Conservation (phyloP, 2,329 filamentous ascomycete species). For the Ampelomyces quisqualis region DNA sequence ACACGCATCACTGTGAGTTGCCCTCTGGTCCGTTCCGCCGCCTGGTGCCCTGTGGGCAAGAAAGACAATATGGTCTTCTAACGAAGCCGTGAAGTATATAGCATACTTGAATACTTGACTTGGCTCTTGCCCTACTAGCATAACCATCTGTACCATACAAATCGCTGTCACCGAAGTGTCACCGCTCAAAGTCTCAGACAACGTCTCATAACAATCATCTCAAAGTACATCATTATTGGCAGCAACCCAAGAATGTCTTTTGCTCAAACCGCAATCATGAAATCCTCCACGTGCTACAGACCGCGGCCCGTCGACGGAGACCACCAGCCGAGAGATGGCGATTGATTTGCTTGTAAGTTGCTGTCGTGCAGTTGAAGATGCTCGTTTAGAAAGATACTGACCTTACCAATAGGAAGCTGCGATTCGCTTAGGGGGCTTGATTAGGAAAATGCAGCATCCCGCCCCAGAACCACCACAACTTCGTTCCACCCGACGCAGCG, state of each 20-base stretch:
- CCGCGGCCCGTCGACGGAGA: not conserved
- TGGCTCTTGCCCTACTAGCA: slow-evolving; percentile 20
- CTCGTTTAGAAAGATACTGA: not conserved
- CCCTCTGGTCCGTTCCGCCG: slow-evolving; percentile 31
- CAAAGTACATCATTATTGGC: slow-evolving; percentile 16
- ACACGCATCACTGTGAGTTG: slow-evolving; percentile 24
- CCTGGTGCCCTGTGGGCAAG: slow-evolving; percentile 31
- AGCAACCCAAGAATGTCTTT: not conserved
- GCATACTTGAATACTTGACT: slow-evolving; percentile 28
- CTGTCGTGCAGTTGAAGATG: slow-evolving; percentile 1
- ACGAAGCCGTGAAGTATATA: slow-evolving; percentile 15
- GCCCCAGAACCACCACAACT: slow-evolving; percentile 11
- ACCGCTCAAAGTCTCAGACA: slow-evolving; percentile 25
- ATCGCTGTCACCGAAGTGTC: slow-evolving; percentile 20
- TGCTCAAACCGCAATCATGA: slow-evolving; percentile 1
- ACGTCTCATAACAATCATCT: slow-evolving; percentile 18
- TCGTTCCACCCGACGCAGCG: slow-evolving; percentile 14
- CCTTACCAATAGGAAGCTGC: slow-evolving; percentile 19
- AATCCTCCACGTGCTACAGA: slow-evolving; percentile 1
- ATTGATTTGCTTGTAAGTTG: slow-evolving; percentile 1
- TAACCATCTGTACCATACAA: slow-evolving; percentile 22
- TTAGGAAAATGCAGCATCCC: slow-evolving; percentile 16
- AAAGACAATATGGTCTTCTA: slow-evolving; percentile 21
- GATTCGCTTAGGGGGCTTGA: slow-evolving; percentile 2
- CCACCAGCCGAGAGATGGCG: slow-evolving; percentile 19